Conservation (phyloP, 305 asterid genomes). For the Solanum aculeatissimum region DNA sequence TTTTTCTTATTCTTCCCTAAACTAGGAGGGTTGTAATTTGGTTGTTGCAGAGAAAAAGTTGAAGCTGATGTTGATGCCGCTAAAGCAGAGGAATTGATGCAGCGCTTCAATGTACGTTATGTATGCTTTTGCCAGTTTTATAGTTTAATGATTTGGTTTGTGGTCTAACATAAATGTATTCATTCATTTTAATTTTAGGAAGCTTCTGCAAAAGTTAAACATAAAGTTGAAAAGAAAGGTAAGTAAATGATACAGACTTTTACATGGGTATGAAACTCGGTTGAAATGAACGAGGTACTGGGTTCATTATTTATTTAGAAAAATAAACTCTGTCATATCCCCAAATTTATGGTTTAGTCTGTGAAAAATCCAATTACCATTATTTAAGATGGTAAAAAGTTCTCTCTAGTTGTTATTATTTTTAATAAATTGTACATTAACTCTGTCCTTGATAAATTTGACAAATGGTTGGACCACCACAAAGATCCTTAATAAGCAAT, state of each 20-base stretch:
- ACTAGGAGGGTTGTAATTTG: background rate
- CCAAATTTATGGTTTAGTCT: background rate
- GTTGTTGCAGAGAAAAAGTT: conserved; percentile 43
- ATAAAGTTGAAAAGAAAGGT: conserved; percentile 61
- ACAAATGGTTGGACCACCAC: background rate
- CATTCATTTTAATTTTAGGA: conserved; percentile 35
- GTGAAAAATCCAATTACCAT: background rate
- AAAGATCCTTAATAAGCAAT: background rate
- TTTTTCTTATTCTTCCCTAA: background rate
- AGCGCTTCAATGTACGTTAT: conserved; percentile 50
- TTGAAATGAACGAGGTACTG: no score
- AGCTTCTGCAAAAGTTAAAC: conserved; percentile 23
- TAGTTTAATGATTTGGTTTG: background rate
- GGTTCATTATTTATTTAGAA: no score
- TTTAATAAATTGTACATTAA: background rate
- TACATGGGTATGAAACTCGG: no score
- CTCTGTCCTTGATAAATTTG: background rate
- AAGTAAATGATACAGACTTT: background rate
- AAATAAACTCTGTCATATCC: background rate
- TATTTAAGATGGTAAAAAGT: background rate
- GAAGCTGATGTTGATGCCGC: conserved; percentile 50
- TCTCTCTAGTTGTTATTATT: background rate
- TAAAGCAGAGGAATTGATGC: conserved; percentile 51
- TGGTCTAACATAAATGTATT: background rate
- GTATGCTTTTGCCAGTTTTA: background rate